Evolutionary conservation across 192 early-diverging fungal genomes (phyloP), one percentile per base, ranked within the genome.

Genomic region (Lobulomyces angularis): DNA sequence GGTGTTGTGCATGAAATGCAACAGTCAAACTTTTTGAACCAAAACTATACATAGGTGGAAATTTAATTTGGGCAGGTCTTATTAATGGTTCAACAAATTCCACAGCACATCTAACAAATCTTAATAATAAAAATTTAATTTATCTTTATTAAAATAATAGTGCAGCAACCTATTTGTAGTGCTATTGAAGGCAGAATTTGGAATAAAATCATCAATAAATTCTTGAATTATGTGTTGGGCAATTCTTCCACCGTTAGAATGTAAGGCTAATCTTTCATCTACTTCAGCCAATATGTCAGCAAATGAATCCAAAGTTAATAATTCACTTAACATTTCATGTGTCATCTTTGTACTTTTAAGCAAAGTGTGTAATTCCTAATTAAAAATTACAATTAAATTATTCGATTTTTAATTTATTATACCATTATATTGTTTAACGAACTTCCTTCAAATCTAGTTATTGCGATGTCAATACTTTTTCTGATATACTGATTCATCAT

Each of bases 131-230:
- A 14, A 5, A 25, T 24, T n/a, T 8, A 21, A 6, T 41, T n/a
- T 8, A 14, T 14, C 5, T 14, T 37, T 11, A 27, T 27, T 43
- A 35, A 8, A 6, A 6, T 22, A 11, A 5, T 28, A 8, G 14
- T 35, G 3, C 4, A 16, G 37, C 31, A 33, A 62, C 62, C 62
- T 26, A 28, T 22, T 20, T 2, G 46, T 64, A 5, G 43, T 41
- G 26, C 26, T 54, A 22, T 58, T 57, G 36, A 39, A 68, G 34
- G 53, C 52, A 29, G 35, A 68, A 48, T 65, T 65, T 8, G 65
- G 72, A 19, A 85, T 72, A 39, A 86, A 44, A 21, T 69, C 52
- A n/a, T 56, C 59, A 5, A 88, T 58, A n/a, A 86, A 29, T 39
- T 72, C 61, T n/a, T 74, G 73, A 21, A 83, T 44, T 1, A 68